Evolutionary conservation across 257 asterid genomes (phyloP).

Genomic region (Rauvolfia tetraphylla): DNA sequence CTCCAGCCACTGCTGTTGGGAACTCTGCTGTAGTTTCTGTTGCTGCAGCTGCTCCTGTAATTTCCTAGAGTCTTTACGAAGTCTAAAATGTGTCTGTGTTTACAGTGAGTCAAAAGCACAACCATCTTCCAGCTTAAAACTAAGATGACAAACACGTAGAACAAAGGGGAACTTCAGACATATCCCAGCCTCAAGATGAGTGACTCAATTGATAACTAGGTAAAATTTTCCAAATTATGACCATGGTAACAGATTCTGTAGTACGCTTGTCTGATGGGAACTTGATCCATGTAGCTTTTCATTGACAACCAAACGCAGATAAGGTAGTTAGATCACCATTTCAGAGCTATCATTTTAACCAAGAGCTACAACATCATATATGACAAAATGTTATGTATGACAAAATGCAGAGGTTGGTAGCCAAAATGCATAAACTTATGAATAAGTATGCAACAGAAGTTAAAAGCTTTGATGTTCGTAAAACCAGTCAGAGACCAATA

Average conservation of each 20-base stretch:
- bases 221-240: background rate
- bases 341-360: background rate
- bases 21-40: constrained; percentile 9
- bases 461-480: background rate
- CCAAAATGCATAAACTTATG: background rate
- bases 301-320: background rate
- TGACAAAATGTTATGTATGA: background rate
- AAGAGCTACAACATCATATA: background rate
- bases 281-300: background rate
- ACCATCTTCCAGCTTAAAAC: background rate
- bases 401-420: background rate
- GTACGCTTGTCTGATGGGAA: background rate
- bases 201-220: background rate
- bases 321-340: background rate
- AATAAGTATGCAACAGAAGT: background rate
- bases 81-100: background rate
- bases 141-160: background rate
- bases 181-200: background rate
- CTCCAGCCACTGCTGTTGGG: constrained; percentile 20
- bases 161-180: background rate
- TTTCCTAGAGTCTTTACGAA: constrained; percentile 7
- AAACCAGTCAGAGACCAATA: background rate
- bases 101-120: background rate
- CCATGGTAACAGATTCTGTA: background rate
- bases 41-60: constrained; percentile 20